Conservation (phyloP, 176 grass and related monocot species). For the Aegilops longissima region DNA sequence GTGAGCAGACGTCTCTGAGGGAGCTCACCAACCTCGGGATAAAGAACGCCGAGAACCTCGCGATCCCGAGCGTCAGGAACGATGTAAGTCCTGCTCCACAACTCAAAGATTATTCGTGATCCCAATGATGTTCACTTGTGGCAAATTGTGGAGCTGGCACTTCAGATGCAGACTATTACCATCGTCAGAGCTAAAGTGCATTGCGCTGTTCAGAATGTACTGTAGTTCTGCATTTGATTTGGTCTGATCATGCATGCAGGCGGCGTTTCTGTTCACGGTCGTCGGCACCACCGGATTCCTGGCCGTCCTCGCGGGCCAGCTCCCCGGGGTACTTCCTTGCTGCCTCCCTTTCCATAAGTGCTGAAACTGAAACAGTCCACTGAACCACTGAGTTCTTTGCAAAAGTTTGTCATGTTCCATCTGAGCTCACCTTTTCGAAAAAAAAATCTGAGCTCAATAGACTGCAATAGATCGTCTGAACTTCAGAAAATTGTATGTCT, state of each 20-base stretch:
- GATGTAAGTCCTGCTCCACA: conserved; percentile 43
- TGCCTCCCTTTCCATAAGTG: not conserved
- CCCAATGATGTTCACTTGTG: not conserved
- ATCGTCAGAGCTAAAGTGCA: not conserved
- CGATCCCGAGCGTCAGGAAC: conserved; percentile 94
- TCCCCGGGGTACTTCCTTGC: conserved; percentile 69
- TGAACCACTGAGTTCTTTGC: no score
- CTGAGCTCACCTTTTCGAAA: not conserved
- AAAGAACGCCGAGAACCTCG: conserved; percentile 90
- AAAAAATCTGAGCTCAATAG: not conserved
- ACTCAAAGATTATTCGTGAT: not conserved
- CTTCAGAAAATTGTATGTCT: not conserved
- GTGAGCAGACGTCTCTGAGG: conserved; percentile 73
- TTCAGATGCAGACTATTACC: not conserved
- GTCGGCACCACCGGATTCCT: conserved; percentile 78
- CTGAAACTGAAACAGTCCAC: not conserved
- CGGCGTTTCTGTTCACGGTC: conserved; percentile 89
- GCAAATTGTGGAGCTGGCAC: not conserved
- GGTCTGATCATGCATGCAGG: conserved; percentile 44
- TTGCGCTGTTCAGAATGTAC: not conserved
- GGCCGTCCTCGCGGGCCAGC: conserved; percentile 76
- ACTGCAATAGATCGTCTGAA: not conserved
- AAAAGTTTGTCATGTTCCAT: not conserved
- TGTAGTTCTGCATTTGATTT: not conserved
- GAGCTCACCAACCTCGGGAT: conserved; percentile 86